Base-by-base conservation (phyloP, 2,329 filamentous ascomycete genomes). In the Beauveria medogensis region DNA sequence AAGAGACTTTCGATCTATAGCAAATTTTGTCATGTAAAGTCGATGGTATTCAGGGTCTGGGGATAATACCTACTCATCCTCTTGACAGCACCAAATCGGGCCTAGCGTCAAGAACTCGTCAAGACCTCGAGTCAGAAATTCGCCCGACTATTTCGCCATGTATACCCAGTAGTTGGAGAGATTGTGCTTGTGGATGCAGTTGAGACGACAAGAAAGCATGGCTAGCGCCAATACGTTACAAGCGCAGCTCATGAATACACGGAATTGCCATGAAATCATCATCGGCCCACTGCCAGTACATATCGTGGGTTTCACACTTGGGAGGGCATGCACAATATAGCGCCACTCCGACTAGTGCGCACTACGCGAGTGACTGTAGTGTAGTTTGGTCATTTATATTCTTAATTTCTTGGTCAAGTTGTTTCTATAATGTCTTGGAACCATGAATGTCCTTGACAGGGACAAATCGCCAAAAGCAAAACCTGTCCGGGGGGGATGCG, bases 161-260 rank as follows among this genome's bases (percentile, higher is more conserved):
- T 60, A 46, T 28, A 28, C 26, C 26, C 26, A 28, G 26, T 24
- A 51, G 46, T 22, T 22, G 22, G 2, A 2, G 2, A 22, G 24
- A 51, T 28, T 61, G 52, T 52, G 26, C 44, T 34, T 61, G 59
- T n/a, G 59, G 53, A 62, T 10, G 65, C 62, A 12, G 62, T 71
- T 26, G 57, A 73, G 65, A 55, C 72, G 65, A 64, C 65, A 59
- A 69, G 67, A 28, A 63, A 72, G 63, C 28, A 67, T 58, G 62
- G 50, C 50, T 8, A 48, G 64, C 40, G 60, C 64, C 5, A 75
- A 74, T 20, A 67, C 69, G 0, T 51, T 70, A 3, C 70, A 75
- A 62, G 65, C 74, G 14, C 67, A 68, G 22, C 65, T 75, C 2
- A 51, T 67, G 5, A 59, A 64, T n/a, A 69, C 69, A 55, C 69